Base-by-base conservation (phyloP, 179 eudicot genomes). In the Gypsophila paniculata region DNA sequence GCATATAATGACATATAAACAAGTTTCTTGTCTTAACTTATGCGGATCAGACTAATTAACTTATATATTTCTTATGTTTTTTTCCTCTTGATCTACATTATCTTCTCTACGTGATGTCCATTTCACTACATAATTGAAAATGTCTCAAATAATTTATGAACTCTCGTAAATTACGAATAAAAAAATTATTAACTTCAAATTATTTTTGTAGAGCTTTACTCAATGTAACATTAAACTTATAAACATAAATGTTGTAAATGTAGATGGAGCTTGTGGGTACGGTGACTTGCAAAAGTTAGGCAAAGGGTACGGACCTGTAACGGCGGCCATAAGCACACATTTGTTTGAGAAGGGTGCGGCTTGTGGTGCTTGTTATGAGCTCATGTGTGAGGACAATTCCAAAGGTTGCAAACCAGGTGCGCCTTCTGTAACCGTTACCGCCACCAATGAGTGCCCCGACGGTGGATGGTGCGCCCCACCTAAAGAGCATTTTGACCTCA, bases 391-490 rank as follows among this genome's bases (percentile, higher is more conserved):
- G 0, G 62, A 77, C 21, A 14, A 54, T 1, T 18, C 65, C 1
- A 72, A 85, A 60, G 86, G 90, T 79, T 91, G 97, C 78, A 76
- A 70, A 46, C 69, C 80, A 0, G 82, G 86, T 7, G 73, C 84
- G 5, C 76, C 80, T 2, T 58, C 87, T 0, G 42, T 91, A 69
- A 18, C 71, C 3, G 78, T 91, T 23, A 91, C 97, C 2, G 92
- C 84, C 68, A 87, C 86, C 73, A 91, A 89, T 76, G 48, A 61
- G 60, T 90, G 91, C 84, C 93, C 78, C 6, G 72, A 74, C 6
- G 89, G 90, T 10, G 90, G 88, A 1, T 90, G 90, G 89, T 90
- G 94, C 71, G 79, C 80, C 61, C 86, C 87, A 0, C 90, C 96
- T 0, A 83, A 73, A 9, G 89, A 87, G 65, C 94, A 89, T 74